Conservation (phyloP, 163 green algal species). For the Coccomyxa subellipsoidea region DNA sequence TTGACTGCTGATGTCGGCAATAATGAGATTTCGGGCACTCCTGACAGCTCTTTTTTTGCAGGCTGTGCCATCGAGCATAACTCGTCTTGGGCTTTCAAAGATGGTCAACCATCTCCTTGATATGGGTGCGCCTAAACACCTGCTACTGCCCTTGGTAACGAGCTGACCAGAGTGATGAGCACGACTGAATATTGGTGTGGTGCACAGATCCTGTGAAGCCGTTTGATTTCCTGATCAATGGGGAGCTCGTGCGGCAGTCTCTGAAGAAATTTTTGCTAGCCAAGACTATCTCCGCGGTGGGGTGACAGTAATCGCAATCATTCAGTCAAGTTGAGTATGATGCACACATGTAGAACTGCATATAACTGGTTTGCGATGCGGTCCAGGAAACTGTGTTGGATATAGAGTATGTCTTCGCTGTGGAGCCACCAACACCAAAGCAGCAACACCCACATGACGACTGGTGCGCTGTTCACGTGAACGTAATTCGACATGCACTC, state of each 20-base stretch:
- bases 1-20: background rate
- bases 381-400: constrained; percentile 66
- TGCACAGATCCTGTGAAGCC: constrained; percentile 51
- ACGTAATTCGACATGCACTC: too few relatives aligned
- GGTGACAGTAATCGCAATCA: too few relatives aligned
- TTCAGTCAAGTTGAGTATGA: too few relatives aligned
- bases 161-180: too few relatives aligned
- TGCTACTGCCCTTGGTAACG: background rate
- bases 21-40: too few relatives aligned
- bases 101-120: constrained; percentile 93
- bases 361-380: background rate
- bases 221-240: constrained; percentile 94
- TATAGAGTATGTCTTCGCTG: constrained; percentile 90
- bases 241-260: constrained; percentile 77
- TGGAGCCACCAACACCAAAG: constrained; percentile 71
- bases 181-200: too few relatives aligned
- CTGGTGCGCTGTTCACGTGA: constrained; percentile 76
- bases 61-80: constrained; percentile 82
- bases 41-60: constrained; percentile 51
- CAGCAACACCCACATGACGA: constrained; percentile 76
- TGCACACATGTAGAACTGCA: too few relatives aligned
- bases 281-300: constrained; percentile 70
- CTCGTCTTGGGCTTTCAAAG: constrained; percentile 93
- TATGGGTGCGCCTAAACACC: constrained; percentile 56
- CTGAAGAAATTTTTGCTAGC: constrained; percentile 75